Evolutionary conservation across 306 rosid species (phyloP).

Genomic region (Ormosia semicastrata): DNA sequence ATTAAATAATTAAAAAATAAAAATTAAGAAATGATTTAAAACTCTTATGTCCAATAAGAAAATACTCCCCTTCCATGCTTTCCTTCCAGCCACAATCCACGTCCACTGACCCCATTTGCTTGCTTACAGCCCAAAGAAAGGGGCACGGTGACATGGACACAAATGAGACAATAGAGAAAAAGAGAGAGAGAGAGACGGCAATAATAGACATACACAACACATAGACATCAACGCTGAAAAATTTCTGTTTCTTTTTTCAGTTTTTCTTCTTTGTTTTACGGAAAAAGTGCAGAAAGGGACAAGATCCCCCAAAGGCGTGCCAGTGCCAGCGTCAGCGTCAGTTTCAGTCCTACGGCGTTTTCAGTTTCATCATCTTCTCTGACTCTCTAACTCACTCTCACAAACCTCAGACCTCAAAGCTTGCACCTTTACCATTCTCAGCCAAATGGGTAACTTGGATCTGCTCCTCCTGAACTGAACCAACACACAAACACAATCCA

Average conservation of each 20-base stretch:
- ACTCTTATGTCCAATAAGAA: no score
- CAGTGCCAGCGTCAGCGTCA: constrained; percentile 36
- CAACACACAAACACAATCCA: background rate
- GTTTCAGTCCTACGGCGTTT: constrained; percentile 27
- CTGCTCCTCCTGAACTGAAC: background rate
- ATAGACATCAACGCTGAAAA: constrained; percentile 12
- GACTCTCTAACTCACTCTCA: background rate
- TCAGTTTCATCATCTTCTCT: background rate
- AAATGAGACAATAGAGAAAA: background rate
- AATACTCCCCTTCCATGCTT: background rate
- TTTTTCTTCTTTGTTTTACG: background rate
- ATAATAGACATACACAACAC: background rate
- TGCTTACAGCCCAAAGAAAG: background rate
- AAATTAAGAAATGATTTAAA: no score
- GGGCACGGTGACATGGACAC: constrained; percentile 1
- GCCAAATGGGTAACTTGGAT: constrained; percentile 27
- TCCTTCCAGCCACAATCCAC: constrained; percentile 11
- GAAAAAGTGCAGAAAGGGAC: constrained; percentile 51
- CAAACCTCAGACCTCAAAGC: background rate
- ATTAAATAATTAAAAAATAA: no score
- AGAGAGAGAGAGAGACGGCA: background rate
- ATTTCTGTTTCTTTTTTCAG: background rate
- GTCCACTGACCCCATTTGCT: constrained; percentile 9
- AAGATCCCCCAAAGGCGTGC: constrained; percentile 53
- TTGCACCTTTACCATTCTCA: background rate